These are phyloP conservation scores for Insectozyma bohioensis DNA, from an alignment of 1,139 yeast genomes.

Conservation along the genomic window DNA sequence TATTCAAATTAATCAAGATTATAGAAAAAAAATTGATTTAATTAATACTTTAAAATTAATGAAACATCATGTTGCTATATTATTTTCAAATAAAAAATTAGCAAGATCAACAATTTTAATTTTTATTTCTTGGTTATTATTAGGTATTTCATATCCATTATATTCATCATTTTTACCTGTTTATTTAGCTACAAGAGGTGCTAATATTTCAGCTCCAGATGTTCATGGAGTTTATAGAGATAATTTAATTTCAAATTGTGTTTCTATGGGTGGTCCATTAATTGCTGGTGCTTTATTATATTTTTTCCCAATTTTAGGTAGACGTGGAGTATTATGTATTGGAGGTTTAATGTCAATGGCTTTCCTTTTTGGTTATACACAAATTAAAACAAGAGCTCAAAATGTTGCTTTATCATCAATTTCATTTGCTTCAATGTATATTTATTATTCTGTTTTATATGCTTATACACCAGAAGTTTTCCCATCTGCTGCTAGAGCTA, in stretches of 20 bases:
- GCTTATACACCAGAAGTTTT: constrained; percentile 62
- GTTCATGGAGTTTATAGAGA: constrained; percentile 49
- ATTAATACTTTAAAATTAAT: constrained; percentile 17
- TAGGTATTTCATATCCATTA: constrained; percentile 54
- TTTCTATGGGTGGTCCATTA: constrained; percentile 57
- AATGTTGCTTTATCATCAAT: constrained; percentile 55
- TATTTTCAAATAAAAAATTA: constrained; percentile 40
- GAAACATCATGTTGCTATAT: constrained; percentile 26
- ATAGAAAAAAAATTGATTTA: constrained; percentile 18
- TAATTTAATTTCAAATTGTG: constrained; percentile 48
- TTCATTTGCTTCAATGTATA: constrained; percentile 49
- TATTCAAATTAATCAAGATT: constrained; percentile 20
- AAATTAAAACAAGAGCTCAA: constrained; percentile 48
- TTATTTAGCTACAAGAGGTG: constrained; percentile 48
- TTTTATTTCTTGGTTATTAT: constrained; percentile 46
- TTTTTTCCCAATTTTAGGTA: constrained; percentile 47
- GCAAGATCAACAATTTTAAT: constrained; percentile 40
- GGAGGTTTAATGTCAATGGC: constrained; percentile 56
- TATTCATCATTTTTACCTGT: constrained; percentile 52
- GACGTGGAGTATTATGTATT: constrained; percentile 55
- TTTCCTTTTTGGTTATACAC: constrained; percentile 56
- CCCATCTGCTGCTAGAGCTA: constrained; percentile 55
- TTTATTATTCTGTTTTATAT: constrained; percentile 55
- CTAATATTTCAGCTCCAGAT: constrained; percentile 33
- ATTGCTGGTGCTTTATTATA: constrained; percentile 47